phyloP scores from a whole-genome alignment of 1,284 basidiomycete species.

The Trametes hirsuta region DNA sequence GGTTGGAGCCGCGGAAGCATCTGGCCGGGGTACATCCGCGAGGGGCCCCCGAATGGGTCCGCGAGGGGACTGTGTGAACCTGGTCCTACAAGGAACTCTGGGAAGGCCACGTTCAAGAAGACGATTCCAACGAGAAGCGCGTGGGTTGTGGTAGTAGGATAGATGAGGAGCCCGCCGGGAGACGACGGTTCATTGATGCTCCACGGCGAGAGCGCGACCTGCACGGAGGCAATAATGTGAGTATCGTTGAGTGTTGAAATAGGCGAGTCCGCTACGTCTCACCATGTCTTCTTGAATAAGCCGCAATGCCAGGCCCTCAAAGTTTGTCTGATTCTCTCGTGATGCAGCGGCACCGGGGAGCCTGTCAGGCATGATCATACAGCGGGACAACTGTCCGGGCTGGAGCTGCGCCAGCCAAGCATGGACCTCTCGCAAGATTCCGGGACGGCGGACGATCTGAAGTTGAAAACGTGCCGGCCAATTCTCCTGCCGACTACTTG shows the following conservation, averaged over 20 bases:
- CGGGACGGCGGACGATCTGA: conserved; percentile 45
- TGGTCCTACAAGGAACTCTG: conserved; percentile 46
- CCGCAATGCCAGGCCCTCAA: conserved; percentile 54
- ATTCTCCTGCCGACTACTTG: conserved; percentile 39
- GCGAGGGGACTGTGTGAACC: conserved; percentile 18
- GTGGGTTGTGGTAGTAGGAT: conserved; percentile 54
- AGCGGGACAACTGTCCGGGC: conserved; percentile 46
- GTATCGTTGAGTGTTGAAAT: not conserved
- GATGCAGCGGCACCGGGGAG: conserved; percentile 51
- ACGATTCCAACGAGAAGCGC: conserved; percentile 62
- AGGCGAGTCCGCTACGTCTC: conserved; percentile 27
- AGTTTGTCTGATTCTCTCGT: conserved; percentile 53
- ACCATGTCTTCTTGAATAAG: conserved; percentile 58
- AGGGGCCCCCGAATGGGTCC: conserved; percentile 8
- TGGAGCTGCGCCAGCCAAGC: conserved; percentile 49
- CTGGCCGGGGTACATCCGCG: conserved; percentile 4
- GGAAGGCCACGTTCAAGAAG: conserved; percentile 54
- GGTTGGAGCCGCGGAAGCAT: conserved; percentile 16
- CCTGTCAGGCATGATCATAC: conserved; percentile 65
- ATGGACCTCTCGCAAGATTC: conserved; percentile 50
- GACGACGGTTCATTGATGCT: conserved; percentile 43
- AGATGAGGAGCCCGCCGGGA: conserved; percentile 61
- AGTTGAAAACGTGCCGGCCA: conserved; percentile 59
- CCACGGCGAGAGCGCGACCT: conserved; percentile 65
- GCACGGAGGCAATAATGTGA: conserved; percentile 3